Evolutionary conservation across 1,284 basidiomycete genomes (phyloP), one percentile per base, ranked within the genome.

Genomic region (Ganoderma resinaceum): DNA sequence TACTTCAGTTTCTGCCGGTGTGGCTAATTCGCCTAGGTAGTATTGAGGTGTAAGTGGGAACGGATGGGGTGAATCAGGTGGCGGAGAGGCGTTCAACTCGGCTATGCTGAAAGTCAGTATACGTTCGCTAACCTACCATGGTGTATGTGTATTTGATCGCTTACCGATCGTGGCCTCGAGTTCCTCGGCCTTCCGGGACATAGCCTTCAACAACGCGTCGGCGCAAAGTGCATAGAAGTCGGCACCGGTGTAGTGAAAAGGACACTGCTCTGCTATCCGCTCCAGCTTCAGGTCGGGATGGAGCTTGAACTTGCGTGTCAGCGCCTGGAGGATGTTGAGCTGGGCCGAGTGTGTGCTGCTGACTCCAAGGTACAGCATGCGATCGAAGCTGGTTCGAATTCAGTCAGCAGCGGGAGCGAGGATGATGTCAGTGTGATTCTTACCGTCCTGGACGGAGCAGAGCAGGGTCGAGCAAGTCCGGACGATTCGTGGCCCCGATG

Each of bases 141-240:
- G 49, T n/a, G 49, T 23, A n/a, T 31, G 31, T 1, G 49, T 23
- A n/a, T 31, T 26, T 1, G 71, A 43, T 31, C 40, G 66, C 84
- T 74, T 77, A 88, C 91, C 87, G 65, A 96, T 91, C 70, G 86
- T 89, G 7, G 77, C 78, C 71, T 98, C 97, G 16, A 99, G 83
- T 61, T 88, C 88, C 72, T 88, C 86, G 0, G 98, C 96, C 73
- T 93, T 96, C 55, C 94, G 85, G 31, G 95, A 92, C 92, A 99
- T 98, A 8, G 97, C 95, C 77, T 95, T 95, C 61, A 99, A 86
- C 87, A 99, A 91, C 1, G 97, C 96, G 78, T 99, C 98, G 3
- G 96, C 94, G 78, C 97, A 99, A 18, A 99, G 83, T 0, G 98
- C 97, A 82, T 99, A 99, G 74, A 99, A 96, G 80, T 99, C 98